These are phyloP conservation scores for Pythium utonaiense DNA, from an alignment of 352 stramenopile species.

Conservation along the genomic window DNA sequence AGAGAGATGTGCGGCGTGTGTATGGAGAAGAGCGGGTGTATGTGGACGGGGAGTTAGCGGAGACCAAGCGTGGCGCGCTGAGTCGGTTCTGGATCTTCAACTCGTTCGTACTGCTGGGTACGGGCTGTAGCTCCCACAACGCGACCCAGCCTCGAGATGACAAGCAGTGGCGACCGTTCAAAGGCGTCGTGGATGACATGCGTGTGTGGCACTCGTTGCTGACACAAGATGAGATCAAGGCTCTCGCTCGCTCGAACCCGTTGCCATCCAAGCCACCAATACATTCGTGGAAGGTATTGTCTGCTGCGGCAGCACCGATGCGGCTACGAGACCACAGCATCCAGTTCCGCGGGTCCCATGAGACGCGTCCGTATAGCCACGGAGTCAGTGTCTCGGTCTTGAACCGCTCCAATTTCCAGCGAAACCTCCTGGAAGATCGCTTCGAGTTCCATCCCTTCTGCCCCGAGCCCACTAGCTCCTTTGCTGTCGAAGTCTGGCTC, in stretches of 20 bases:
- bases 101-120: slow-evolving; percentile 21
- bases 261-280: not conserved
- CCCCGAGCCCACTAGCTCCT: slow-evolving; percentile 18
- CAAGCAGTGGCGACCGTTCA: slow-evolving; percentile 21
- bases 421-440: slow-evolving; percentile 15
- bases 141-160: slow-evolving; percentile 6
- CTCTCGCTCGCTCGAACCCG: not conserved
- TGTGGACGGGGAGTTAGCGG: slow-evolving; percentile 28
- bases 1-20: slow-evolving; percentile 6
- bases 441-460: slow-evolving; percentile 19
- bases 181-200: slow-evolving; percentile 21
- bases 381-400: slow-evolving; percentile 15
- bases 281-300: slow-evolving; percentile 19
- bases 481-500: slow-evolving; percentile 22
- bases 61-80: slow-evolving; percentile 8
- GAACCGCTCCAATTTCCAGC: slow-evolving; percentile 18
- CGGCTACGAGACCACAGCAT: slow-evolving; percentile 15
- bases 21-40: slow-evolving; percentile 32
- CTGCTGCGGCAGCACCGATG: slow-evolving; percentile 2
- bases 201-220: slow-evolving; percentile 16
- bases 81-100: slow-evolving; percentile 25
- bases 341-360: slow-evolving; percentile 20
- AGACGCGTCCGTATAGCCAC: slow-evolving; percentile 10
- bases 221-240: not conserved
- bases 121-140: slow-evolving; percentile 14